Percentiles rank a stretch among this genome's conserved stretches.
These are phyloP conservation scores for Penicillium glabrum DNA, from an alignment of 2,329 filamentous ascomycete species.

Conservation along the genomic window DNA sequence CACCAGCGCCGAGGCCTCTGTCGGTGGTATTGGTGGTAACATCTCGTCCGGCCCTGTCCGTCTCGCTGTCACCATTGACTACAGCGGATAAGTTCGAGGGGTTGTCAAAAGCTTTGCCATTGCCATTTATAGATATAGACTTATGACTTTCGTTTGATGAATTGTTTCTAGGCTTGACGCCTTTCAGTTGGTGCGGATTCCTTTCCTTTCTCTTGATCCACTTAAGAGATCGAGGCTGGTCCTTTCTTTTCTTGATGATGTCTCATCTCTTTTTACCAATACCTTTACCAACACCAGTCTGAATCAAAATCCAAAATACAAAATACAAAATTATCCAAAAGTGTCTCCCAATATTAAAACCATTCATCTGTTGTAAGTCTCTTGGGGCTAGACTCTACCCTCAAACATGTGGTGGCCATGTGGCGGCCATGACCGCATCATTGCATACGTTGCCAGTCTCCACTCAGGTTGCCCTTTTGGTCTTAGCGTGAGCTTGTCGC, in stretches of 20 bases:
- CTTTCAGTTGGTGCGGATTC: not conserved
- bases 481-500: too few species aligned
- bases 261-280: not conserved
- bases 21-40: conserved; percentile 37
- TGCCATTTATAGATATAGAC: conserved; percentile 45
- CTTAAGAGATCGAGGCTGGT: not conserved
- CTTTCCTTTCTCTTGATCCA: not conserved
- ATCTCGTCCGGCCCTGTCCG: conserved; percentile 23
- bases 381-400: not conserved
- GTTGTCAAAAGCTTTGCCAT: not conserved
- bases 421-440: not conserved
- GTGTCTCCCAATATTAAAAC: not conserved
- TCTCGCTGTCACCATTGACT: conserved; percentile 27
- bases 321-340: not conserved
- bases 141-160: not conserved
- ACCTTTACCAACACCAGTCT: not conserved
- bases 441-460: not conserved
- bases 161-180: not conserved
- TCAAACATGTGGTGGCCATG: not conserved
- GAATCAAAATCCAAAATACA: not conserved
- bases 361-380: not conserved
- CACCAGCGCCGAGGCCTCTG: conserved; percentile 25
- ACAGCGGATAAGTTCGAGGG: conserved; percentile 20
- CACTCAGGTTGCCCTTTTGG: too few species aligned
- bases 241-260: not conserved